Evolutionary conservation across 1,284 basidiomycete genomes (phyloP).

Genomic region (Ceratorhiza oryzae-sativae): DNA sequence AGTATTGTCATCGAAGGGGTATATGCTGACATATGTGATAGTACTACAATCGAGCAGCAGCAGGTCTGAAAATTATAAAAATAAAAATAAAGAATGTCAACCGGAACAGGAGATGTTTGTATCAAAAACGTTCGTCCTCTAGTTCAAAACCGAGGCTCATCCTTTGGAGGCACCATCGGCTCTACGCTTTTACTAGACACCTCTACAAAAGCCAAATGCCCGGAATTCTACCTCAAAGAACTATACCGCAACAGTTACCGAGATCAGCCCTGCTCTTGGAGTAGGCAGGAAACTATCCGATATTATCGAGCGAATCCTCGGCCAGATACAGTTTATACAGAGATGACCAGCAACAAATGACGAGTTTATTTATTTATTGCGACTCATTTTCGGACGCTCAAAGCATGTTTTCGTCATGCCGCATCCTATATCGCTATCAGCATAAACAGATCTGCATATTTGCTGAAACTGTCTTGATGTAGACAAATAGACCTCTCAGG

Average conservation of each 20-base stretch:
- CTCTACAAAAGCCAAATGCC: neutral
- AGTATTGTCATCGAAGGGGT: no score
- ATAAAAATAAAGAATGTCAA: conserved; percentile 48
- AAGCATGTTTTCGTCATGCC: no score
- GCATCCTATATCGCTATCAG: no score
- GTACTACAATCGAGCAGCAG: conserved; percentile 57
- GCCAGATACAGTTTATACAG: no score
- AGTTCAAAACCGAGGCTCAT: conserved; percentile 63
- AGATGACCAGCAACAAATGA: no score
- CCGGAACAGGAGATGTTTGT: conserved; percentile 43
- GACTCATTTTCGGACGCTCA: no score
- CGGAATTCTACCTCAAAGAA: neutral
- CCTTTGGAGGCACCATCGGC: conserved; percentile 54
- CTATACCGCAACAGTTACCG: neutral
- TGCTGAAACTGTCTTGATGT: no score
- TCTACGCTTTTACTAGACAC: neutral
- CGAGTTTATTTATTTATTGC: no score
- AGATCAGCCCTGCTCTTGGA: neutral
- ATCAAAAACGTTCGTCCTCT: conserved; percentile 54
- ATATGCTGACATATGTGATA: neutral
- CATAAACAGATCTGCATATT: no score
- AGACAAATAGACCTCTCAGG: no score
- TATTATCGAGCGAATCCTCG: neutral
- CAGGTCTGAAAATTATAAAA: conserved; percentile 52
- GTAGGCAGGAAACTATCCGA: neutral